Evolutionary conservation across 2,329 filamentous ascomycete genomes (phyloP), one percentile per base, ranked within the genome.

Genomic region (Microascus cirrosus): DNA sequence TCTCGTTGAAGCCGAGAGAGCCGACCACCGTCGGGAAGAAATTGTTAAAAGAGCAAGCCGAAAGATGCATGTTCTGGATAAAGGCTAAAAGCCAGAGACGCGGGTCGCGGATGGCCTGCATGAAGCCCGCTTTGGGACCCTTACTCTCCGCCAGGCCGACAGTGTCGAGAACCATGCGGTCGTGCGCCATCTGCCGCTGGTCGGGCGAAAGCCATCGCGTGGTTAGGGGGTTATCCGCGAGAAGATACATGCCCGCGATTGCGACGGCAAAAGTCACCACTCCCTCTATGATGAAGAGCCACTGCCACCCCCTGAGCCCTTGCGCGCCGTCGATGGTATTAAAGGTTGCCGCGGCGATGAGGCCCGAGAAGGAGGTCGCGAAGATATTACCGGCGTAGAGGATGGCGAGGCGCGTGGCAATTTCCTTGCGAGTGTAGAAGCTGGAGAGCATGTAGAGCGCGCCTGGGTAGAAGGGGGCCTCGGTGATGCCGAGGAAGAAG

Each of bases 211-310:
- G 66, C 60, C 69, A 71, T 8, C 68, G 68, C 2, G 77, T 69
- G 34, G 80, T 75, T 63, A 78, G 78, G 1, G 70, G 79, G 63
- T 59, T 80, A 48, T 72, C 69, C 2, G 71, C 71, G 1, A 73
- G 63, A 39, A 70, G 66, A 25, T 68, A 35, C 28, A 72, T 62
- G 12, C 67, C 67, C 53, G 62, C 64, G 11, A 71, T 53, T 0
- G 69, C 71, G 3, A 71, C 65, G 8, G 64, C 20, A 2, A 71
- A 65, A 1, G 71, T 73, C 22, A 71, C 71, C 3, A 74, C 71
- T 7, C 86, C 86, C 63, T 89, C 83, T 12, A 85, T 79, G 55
- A 89, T 82, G 68, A 89, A 89, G 24, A 89, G 77, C 80, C 80
- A 85, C 6, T 82, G 74, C 85, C 85, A 89, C 4, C 85, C 85